Percentiles rank a stretch among this genome's conserved stretches.
Conservation (phyloP, 1,284 basidiomycete genomes). For the Cutaneotrichosporon arboriforme region DNA sequence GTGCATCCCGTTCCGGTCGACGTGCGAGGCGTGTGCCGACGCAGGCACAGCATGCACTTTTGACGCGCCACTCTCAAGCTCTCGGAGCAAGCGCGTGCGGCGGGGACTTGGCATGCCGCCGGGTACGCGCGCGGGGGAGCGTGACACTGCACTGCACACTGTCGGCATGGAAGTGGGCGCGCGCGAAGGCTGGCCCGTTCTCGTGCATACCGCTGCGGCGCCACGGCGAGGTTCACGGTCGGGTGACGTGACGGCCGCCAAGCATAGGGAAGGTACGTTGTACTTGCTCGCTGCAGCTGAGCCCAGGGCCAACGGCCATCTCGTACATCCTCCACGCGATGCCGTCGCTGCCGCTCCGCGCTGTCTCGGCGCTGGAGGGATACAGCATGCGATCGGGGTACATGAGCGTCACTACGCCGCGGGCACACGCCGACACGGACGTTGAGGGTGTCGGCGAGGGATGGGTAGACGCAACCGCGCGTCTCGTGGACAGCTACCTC, state of each 20-base stretch:
- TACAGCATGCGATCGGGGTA: conserved; percentile 19
- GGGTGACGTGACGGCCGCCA: too few relatives aligned
- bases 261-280: conserved; percentile 23
- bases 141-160: background rate
- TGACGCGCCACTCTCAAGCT: conserved; percentile 26
- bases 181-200: too few relatives aligned
- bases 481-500: conserved; percentile 24
- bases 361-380: conserved; percentile 18
- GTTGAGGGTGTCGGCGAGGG: conserved; percentile 1
- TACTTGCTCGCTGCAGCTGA: background rate
- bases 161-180: too few relatives aligned
- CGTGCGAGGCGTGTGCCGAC: conserved; percentile 20
- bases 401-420: conserved; percentile 13
- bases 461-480: conserved; percentile 24
- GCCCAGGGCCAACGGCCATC: conserved; percentile 22
- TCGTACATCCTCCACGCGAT: conserved; percentile 30
- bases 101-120: conserved; percentile 9
- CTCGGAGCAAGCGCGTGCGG: conserved; percentile 26
- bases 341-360: conserved; percentile 24
- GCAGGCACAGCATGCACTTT: conserved; percentile 21
- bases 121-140: background rate
- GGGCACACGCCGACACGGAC: background rate
- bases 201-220: too few relatives aligned
- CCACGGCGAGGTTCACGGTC: too few relatives aligned
- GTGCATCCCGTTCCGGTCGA: conserved; percentile 14